Evolutionary conservation across 2,329 filamentous ascomycete genomes (phyloP).

Genomic region (Talaromyces sp.): DNA sequence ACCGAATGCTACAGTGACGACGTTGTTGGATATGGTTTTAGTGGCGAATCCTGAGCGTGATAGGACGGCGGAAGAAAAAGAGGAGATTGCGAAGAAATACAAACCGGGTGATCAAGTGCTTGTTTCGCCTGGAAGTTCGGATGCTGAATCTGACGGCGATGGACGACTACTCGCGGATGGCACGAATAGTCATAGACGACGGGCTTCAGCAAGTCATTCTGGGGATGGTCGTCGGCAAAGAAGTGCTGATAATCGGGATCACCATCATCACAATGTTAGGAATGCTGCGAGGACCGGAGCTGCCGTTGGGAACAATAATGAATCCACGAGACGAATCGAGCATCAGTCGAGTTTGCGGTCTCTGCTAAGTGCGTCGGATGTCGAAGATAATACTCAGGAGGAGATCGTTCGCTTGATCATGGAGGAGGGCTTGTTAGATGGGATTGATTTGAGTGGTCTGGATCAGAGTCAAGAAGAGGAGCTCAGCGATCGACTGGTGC

Average conservation of each 20-base stretch:
- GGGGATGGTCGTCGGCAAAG: constrained; percentile 31
- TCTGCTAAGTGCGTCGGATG: constrained; percentile 74
- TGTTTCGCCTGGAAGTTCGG: constrained; percentile 50
- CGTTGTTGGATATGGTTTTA: constrained; percentile 84
- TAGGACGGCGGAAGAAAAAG: constrained; percentile 69
- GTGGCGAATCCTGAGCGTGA: constrained; percentile 73
- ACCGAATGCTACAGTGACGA: constrained; percentile 87
- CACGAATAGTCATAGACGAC: constrained; percentile 32
- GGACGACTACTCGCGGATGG: constrained; percentile 70
- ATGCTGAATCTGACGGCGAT: constrained; percentile 52
- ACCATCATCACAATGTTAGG: constrained; percentile 31
- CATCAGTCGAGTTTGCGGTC: constrained; percentile 88
- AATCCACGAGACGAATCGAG: constrained; percentile 64
- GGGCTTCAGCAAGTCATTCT: constrained; percentile 29
- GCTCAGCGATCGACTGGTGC: constrained; percentile 84
- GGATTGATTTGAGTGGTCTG: constrained; percentile 83
- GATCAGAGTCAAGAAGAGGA: constrained; percentile 83
- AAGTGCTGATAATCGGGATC: constrained; percentile 40
- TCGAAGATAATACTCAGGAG: constrained; percentile 70
- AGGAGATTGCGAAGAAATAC: constrained; percentile 73
- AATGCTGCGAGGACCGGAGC: constrained; percentile 23
- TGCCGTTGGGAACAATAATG: constrained; percentile 31
- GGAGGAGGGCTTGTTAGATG: constrained; percentile 82
- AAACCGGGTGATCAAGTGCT: constrained; percentile 79
- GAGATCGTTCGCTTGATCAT: constrained; percentile 88